phyloP scores from a whole-genome alignment of 2,329 filamentous ascomycete species.

The Lecanicillium sp. region DNA sequence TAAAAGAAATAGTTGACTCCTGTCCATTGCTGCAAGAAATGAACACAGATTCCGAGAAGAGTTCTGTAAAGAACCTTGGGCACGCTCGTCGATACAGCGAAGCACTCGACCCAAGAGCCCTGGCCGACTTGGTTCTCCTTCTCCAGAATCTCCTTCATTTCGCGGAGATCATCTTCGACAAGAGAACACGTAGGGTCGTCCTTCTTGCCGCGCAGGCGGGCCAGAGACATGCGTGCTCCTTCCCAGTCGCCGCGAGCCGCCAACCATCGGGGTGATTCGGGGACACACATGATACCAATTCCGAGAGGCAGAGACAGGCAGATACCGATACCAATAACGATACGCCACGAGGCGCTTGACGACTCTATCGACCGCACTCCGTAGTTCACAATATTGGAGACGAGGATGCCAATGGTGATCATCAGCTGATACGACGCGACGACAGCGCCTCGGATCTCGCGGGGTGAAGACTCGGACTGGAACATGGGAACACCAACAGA shows the following conservation, averaged over 20 bases:
- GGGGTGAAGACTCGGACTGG: conserved; percentile 58
- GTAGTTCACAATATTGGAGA: conserved; percentile 50
- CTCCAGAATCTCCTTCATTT: conserved; percentile 44
- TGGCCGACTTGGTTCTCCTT: conserved; percentile 39
- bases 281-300: conserved; percentile 46
- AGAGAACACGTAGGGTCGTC: conserved; percentile 37
- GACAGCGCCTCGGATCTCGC: conserved; percentile 57
- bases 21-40: conserved; percentile 63
- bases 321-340: conserved; percentile 53
- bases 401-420: conserved; percentile 64
- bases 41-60: conserved; percentile 55
- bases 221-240: conserved; percentile 43
- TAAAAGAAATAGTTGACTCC: conserved; percentile 57
- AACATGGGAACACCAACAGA: conserved; percentile 63
- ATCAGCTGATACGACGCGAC: conserved; percentile 69
- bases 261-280: conserved; percentile 53
- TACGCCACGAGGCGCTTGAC: conserved; percentile 49
- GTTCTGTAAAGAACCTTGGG: conserved; percentile 60
- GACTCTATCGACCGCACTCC: conserved; percentile 39
- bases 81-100: conserved; percentile 44
- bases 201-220: conserved; percentile 46
- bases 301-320: conserved; percentile 47
- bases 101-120: conserved; percentile 53
- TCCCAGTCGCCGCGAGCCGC: conserved; percentile 42
- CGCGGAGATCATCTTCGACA: conserved; percentile 46